These are phyloP conservation scores for Diacronema lutheri DNA, from an alignment of 78 protist genomes.

Conservation along the genomic window DNA sequence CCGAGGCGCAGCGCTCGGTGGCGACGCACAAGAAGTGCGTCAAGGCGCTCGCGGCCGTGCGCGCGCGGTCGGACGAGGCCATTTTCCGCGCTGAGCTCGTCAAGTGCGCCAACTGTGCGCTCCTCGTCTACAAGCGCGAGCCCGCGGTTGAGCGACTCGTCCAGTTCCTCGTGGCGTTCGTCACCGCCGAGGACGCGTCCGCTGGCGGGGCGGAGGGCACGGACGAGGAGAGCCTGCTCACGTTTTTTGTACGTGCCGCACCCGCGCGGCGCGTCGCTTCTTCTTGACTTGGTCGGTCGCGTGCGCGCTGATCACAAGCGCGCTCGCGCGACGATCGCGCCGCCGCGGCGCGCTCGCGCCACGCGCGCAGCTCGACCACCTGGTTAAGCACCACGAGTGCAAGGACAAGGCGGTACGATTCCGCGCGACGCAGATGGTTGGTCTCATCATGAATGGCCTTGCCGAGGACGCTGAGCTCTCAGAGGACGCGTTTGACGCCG, in stretches of 20 bases:
- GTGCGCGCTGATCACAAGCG: too few species aligned
- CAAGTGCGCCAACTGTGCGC: background rate
- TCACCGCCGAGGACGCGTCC: background rate
- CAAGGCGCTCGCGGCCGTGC: background rate
- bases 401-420: constrained; percentile 47
- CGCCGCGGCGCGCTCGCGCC: too few species aligned
- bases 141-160: constrained; percentile 34
- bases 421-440: constrained; percentile 16
- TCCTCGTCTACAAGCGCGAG: constrained; percentile 32
- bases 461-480: constrained; percentile 24
- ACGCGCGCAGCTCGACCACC: too few species aligned
- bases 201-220: too few species aligned
- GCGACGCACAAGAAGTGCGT: background rate
- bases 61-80: background rate
- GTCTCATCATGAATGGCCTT: background rate
- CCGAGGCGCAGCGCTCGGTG: background rate
- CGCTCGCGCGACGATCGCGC: too few species aligned
- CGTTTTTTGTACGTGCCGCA: too few species aligned
- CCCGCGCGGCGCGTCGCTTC: too few species aligned
- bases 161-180: background rate
- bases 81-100: background rate
- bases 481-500: constrained; percentile 10
- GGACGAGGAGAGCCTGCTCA: too few species aligned
- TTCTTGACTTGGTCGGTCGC: too few species aligned
- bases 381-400: too few species aligned